Percentiles rank a stretch among this genome's conserved stretches.
Evolutionary conservation across 2,329 filamentous ascomycete genomes (phyloP).

Genomic region (Emericellopsis atlantica): DNA sequence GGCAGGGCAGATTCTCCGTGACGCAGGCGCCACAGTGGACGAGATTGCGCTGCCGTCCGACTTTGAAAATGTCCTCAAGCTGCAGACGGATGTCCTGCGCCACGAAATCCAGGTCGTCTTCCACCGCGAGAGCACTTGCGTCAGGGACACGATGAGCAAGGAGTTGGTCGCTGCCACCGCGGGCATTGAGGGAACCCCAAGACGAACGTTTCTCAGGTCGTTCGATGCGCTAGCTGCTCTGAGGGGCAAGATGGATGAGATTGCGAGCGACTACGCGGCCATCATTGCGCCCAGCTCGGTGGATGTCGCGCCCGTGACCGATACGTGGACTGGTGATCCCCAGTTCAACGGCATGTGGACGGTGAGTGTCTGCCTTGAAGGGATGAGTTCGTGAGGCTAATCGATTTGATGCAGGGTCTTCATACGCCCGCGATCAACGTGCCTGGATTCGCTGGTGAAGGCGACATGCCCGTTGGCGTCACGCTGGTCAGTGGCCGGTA

Average conservation of each 20-base stretch:
- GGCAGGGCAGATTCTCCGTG: constrained; percentile 23
- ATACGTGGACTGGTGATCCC: constrained; percentile 38
- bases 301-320: constrained; percentile 45
- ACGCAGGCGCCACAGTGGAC: constrained; percentile 39
- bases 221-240: constrained; percentile 39
- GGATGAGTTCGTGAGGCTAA: too few relatives aligned
- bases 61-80: constrained; percentile 34
- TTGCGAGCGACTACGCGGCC: constrained; percentile 37
- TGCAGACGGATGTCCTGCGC: constrained; percentile 36
- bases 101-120: constrained; percentile 41
- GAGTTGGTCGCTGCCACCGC: constrained; percentile 32
- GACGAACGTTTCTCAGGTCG: constrained; percentile 35
- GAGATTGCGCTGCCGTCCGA: constrained; percentile 39
- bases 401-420: constrained; percentile 20
- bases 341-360: constrained; percentile 40
- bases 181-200: constrained; percentile 15
- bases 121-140: constrained; percentile 35
- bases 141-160: constrained; percentile 30
- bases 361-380: constrained; percentile 16
- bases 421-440: constrained; percentile 53
- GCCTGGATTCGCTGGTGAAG: constrained; percentile 42
- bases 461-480: constrained; percentile 45
- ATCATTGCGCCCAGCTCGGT: constrained; percentile 44
- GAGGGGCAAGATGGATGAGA: constrained; percentile 39
- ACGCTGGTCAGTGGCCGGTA: constrained; percentile 36